Evolutionary conservation across 257 asterid species (phyloP).

Genomic region (Solanum corneliomulleri): DNA sequence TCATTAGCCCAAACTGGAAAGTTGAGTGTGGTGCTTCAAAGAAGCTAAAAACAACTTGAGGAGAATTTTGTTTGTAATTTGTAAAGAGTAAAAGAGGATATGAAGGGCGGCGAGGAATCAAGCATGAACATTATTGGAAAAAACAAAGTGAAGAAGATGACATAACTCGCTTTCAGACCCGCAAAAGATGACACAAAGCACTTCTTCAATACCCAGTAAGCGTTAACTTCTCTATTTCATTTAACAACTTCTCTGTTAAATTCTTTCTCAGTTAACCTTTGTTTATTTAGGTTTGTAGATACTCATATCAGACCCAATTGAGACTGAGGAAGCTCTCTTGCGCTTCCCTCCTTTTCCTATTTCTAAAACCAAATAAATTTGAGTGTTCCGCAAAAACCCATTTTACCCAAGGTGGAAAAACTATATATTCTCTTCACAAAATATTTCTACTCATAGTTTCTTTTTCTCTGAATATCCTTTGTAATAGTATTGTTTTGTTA

Average conservation of each 20-base stretch:
- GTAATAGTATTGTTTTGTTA: neutral
- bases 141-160: slow-evolving; percentile 7
- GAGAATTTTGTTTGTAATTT: neutral
- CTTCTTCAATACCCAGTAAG: slow-evolving; percentile 67
- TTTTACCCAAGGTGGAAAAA: neutral
- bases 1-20: no score
- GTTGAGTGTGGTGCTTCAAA: neutral
- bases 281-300: slow-evolving; percentile 23
- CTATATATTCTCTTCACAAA: no score
- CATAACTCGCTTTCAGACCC: slow-evolving; percentile 51
- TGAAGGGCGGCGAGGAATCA: slow-evolving; percentile 19
- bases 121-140: neutral
- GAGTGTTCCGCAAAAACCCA: neutral
- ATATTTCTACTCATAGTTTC: neutral
- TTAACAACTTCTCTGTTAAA: neutral
- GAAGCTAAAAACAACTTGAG: no score
- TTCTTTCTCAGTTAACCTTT: neutral
- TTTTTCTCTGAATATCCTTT: neutral
- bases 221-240: neutral
- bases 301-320: slow-evolving; percentile 76
- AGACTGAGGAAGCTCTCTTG: slow-evolving; percentile 79
- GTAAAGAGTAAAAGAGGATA: neutral
- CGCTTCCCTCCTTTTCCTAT: slow-evolving; percentile 64
- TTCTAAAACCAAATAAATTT: slow-evolving; percentile 1
- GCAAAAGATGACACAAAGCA: slow-evolving; percentile 69